Percentiles rank a stretch among this genome's conserved stretches.
Conservation (phyloP, 768 basidiomycete genomes). For the Psilocybe azurescens region DNA sequence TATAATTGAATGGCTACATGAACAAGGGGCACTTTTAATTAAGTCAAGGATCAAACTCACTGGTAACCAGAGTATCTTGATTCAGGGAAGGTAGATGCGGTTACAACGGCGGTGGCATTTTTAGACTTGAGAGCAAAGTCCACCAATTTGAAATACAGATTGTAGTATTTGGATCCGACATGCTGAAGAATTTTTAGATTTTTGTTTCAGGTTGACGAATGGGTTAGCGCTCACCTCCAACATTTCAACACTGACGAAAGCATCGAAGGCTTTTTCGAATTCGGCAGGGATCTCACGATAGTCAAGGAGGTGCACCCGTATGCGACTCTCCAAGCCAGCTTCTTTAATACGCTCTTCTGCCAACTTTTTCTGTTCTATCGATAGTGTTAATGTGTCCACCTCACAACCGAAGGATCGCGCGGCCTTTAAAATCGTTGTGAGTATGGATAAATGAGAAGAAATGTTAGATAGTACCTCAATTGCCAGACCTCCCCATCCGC, state of each 20-base stretch:
- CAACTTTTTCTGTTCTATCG: conserved; percentile 83
- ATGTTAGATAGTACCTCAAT: conserved; percentile 65
- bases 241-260: conserved; percentile 83
- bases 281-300: conserved; percentile 87
- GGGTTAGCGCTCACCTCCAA: conserved; percentile 55
- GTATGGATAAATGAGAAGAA: neutral
- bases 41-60: conserved; percentile 43
- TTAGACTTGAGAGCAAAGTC: conserved; percentile 77
- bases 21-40: conserved; percentile 7
- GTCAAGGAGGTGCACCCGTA: conserved; percentile 89
- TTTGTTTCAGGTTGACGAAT: conserved; percentile 26
- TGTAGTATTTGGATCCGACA: conserved; percentile 62
- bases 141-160: conserved; percentile 76
- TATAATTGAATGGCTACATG: conserved; percentile 22
- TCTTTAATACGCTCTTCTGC: conserved; percentile 83
- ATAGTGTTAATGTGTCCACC: conserved; percentile 90
- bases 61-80: conserved; percentile 72
- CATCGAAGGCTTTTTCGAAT: conserved; percentile 82
- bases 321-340: conserved; percentile 70
- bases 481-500: conserved; percentile 93
- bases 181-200: conserved; percentile 37
- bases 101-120: conserved; percentile 72
- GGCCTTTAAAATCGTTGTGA: conserved; percentile 46
- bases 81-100: conserved; percentile 74
- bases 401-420: conserved; percentile 76